Percentiles rank a stretch among this genome's conserved stretches.
Conservation (phyloP, 768 basidiomycete genomes). For the Leccinum variicolor region DNA sequence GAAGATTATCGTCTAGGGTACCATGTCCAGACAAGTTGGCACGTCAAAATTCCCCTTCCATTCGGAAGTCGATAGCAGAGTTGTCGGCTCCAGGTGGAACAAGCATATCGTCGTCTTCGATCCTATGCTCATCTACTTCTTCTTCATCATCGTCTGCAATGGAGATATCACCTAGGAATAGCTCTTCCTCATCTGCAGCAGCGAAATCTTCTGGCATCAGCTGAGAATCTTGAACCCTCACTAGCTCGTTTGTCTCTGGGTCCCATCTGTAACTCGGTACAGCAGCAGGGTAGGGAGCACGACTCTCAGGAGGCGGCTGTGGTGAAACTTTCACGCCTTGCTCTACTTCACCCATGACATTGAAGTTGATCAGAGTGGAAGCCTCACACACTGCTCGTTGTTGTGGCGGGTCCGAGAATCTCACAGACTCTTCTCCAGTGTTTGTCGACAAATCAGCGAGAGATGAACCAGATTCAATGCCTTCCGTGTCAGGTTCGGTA, state of each 20-base stretch:
- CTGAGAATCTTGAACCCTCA: background rate
- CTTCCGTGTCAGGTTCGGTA: too few species aligned
- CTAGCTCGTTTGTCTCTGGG: background rate
- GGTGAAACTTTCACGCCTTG: background rate
- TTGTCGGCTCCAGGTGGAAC: constrained; percentile 5
- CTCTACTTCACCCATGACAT: background rate
- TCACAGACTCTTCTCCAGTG: background rate
- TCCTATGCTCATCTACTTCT: background rate
- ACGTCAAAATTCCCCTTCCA: constrained; percentile 1
- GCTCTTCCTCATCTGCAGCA: background rate
- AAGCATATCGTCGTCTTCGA: constrained; percentile 14
- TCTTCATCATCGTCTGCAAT: background rate
- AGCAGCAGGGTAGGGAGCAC: background rate
- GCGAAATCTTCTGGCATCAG: background rate
- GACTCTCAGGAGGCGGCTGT: background rate
- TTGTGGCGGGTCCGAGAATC: background rate
- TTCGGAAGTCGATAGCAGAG: background rate
- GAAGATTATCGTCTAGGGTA: background rate
- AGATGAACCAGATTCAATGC: background rate
- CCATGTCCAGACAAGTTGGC: background rate
- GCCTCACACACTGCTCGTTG: background rate
- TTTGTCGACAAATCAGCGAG: background rate
- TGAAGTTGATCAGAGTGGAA: background rate
- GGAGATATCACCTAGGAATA: background rate
- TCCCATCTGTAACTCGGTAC: constrained; percentile 14